A percentile compares a stretch with the other conserved stretches of the same genome.
Evolutionary conservation across 108 stramenopile genomes (phyloP).

Genomic region (Nitzschia sp.): DNA sequence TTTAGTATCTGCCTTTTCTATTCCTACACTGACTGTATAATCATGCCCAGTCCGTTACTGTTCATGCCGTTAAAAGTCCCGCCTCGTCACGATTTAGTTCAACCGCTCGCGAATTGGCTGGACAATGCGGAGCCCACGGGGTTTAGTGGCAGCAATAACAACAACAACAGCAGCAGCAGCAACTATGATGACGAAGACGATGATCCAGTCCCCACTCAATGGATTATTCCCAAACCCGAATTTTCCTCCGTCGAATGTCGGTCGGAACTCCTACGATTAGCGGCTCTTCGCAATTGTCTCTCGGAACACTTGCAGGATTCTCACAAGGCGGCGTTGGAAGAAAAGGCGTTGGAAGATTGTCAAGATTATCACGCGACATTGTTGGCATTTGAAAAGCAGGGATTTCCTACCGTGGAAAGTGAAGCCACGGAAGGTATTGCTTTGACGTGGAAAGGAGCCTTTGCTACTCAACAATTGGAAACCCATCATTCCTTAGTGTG

Average conservation of each 20-base stretch:
- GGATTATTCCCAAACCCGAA: constrained; percentile 39
- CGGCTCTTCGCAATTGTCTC: constrained; percentile 45
- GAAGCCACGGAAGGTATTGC: background rate
- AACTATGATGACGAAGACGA: background rate
- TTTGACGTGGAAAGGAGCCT: constrained; percentile 47
- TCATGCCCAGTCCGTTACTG: constrained; percentile 4
- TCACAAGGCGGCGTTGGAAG: constrained; percentile 39
- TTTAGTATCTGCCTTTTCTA: too few species aligned
- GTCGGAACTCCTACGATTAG: constrained; percentile 43
- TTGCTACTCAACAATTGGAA: constrained; percentile 21
- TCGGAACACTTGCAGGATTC: constrained; percentile 44
- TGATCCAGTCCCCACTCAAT: constrained; percentile 17
- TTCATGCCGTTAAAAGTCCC: constrained; percentile 48
- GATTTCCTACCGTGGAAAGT: constrained; percentile 44
- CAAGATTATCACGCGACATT: constrained; percentile 58
- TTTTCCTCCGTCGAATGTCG: constrained; percentile 43
- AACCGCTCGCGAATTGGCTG: constrained; percentile 50
- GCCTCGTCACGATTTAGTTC: constrained; percentile 35
- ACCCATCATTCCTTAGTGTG: constrained; percentile 42
- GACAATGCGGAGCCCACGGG: constrained; percentile 20
- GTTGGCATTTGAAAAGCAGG: constrained; percentile 48
- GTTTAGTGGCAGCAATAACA: background rate
- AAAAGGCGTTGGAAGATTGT: constrained; percentile 37
- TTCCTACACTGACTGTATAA: background rate
- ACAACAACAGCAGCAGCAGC: background rate